phyloP scores from a whole-genome alignment of 305 asterid genomes.

The Andrographis paniculata region DNA sequence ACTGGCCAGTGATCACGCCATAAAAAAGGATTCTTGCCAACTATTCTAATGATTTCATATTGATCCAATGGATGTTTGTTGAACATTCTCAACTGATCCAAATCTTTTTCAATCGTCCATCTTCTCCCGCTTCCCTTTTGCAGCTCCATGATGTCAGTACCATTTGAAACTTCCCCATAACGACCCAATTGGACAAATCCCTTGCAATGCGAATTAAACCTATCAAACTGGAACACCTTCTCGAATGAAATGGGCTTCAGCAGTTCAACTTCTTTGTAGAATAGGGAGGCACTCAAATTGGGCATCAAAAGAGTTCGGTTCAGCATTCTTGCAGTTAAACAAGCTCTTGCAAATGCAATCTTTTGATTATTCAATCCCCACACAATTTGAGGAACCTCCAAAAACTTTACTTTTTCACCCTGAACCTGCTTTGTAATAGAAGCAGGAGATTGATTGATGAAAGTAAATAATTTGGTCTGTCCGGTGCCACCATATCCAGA shows the following conservation, averaged over 20 bases:
- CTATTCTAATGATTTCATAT: slow-evolving; percentile 42
- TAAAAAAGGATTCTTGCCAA: slow-evolving; percentile 84
- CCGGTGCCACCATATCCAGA: slow-evolving; percentile 25
- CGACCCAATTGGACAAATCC: slow-evolving; percentile 55
- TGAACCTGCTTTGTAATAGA: slow-evolving; percentile 5
- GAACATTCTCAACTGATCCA: slow-evolving; percentile 47
- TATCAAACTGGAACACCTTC: slow-evolving; percentile 61
- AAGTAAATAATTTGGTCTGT: slow-evolving; percentile 23
- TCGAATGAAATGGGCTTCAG: slow-evolving; percentile 62
- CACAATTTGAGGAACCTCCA: slow-evolving; percentile 78
- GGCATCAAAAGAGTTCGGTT: slow-evolving; percentile 82
- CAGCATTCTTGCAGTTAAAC: slow-evolving; percentile 68
- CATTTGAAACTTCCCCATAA: slow-evolving; percentile 43
- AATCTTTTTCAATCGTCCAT: slow-evolving; percentile 68
- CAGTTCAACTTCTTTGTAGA: slow-evolving; percentile 75
- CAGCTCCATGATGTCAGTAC: slow-evolving; percentile 41
- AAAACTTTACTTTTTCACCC: slow-evolving; percentile 28
- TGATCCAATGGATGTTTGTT: slow-evolving; percentile 25
- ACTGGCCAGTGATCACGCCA: slow-evolving; percentile 97
- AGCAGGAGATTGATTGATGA: slow-evolving; percentile 11
- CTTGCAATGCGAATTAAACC: slow-evolving; percentile 59
- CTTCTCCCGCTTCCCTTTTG: slow-evolving; percentile 83
- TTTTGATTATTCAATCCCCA: slow-evolving; percentile 96
- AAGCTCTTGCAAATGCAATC: slow-evolving; percentile 84
- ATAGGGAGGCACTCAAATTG: slow-evolving; percentile 77